Base-by-base conservation (phyloP, 2,329 filamentous ascomycete genomes). In the Pseudocercospora ulei region DNA sequence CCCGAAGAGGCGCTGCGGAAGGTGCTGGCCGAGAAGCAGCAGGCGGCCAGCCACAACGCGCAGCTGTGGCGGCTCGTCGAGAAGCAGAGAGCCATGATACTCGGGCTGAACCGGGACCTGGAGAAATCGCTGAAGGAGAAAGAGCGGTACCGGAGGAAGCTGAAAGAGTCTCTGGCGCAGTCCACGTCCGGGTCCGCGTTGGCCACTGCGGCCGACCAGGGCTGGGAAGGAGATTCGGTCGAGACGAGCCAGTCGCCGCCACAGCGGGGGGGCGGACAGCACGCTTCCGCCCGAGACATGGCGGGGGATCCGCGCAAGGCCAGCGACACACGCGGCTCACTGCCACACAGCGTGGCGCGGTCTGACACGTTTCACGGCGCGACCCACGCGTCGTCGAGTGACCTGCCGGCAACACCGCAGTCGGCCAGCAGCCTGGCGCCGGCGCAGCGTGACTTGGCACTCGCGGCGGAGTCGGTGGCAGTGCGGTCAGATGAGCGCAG, bases 1-100 rank as follows among this genome's bases (percentile, higher is more conserved):
- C 73, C 87, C 9, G 88, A 98, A 59, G 83, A 82, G 4, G 81
- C 92, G 3, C 84, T 98, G 44, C 75, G 85, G 51, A 84, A 90
- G 54, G 67, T 98, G 34, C 66, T 95, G 48, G 92, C 83, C 58
- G 90, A 98, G 58, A 96, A 95, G 61, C 78, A 88, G 47, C 82
- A 84, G 33, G 82, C 86, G 38, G 76, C 83, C 3, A 80, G 84
- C 51, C 90, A 96, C 57, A 96, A 96, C 58, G 71, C 79, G 11
- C 88, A 98, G 60, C 66, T 98, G 54, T 98, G 90, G 90, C 80
- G 86, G 35, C 66, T 98, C 30, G 86, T 98, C 34, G 88, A 96
- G 61, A 96, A 98, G 66, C 90, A 98, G 62, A 74, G 88, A 46
- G 78, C 85, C 9, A 87, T 98, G 78, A 86, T 98, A 38, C 64